Evolutionary conservation across 2,329 filamentous ascomycete genomes (phyloP).

Genomic region (Emmonsiellopsis sp.): DNA sequence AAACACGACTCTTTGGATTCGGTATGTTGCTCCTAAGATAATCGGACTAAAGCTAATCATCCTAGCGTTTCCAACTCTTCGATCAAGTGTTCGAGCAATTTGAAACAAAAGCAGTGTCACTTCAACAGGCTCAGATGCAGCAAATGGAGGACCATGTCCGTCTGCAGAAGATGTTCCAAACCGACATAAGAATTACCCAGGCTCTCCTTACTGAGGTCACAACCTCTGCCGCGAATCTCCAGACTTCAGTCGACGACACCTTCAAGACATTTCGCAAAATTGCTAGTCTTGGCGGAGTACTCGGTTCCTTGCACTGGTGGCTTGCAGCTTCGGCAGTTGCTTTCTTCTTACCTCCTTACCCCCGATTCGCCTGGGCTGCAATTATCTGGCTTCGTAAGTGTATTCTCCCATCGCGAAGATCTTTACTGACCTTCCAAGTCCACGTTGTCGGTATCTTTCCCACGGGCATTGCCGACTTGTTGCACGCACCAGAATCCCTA

Average conservation of each 20-base stretch:
- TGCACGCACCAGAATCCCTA: too few relatives aligned
- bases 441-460: too few relatives aligned
- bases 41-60: background rate
- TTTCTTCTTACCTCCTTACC: conserved; percentile 5
- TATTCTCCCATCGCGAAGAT: too few relatives aligned
- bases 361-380: background rate
- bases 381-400: too few relatives aligned
- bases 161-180: conserved; percentile 14
- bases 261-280: conserved; percentile 11
- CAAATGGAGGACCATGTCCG: conserved; percentile 23
- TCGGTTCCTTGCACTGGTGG: conserved; percentile 7
- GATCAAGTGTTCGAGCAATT: conserved; percentile 25
- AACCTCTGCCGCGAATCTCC: conserved; percentile 14
- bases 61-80: conserved; percentile 28
- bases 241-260: conserved; percentile 13
- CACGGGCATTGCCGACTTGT: too few relatives aligned
- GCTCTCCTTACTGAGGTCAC: conserved; percentile 16
- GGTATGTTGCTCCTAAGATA: conserved; percentile 15
- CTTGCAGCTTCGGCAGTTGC: conserved; percentile 4
- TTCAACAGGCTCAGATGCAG: conserved; percentile 25
- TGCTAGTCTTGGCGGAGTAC: conserved; percentile 5
- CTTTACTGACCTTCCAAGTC: too few relatives aligned
- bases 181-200: conserved; percentile 13
- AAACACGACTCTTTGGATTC: conserved; percentile 25
- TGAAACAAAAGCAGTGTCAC: conserved; percentile 21